Base-by-base conservation (phyloP, 169 alveolate genomes). In the Eimeria sp. region DNA sequence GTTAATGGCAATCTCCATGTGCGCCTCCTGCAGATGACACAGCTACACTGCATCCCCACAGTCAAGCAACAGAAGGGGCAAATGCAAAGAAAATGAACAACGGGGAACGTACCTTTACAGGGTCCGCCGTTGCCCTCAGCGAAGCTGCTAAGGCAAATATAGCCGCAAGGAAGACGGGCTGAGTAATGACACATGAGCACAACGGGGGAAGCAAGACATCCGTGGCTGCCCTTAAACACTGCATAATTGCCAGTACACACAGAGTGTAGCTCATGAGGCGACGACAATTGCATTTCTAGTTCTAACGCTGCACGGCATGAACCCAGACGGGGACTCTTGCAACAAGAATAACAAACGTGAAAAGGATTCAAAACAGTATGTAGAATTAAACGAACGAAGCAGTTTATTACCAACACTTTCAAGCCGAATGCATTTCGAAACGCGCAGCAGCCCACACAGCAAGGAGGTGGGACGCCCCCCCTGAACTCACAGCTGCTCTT, bases 1-100 rank as follows among this genome's bases (percentile, higher is more conserved):
- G 43, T 98, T 98, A 22, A 98, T 96, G 95, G 97, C 92, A 49
- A 98, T 94, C 73, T 98, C 99, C 97, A 98, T 75, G 95, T 97
- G 97, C n/a, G 98, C 99, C 86, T 86, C 75, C 95, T 86, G 93
- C 49, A 49, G 20, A 78, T 4, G 61, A 11, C 91, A 57, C 70
- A 49, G 54, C 54, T 11, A 73, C 1, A 11, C 27, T 13, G n/a
- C 45, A 25, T 22, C 88, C 49, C 88, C 57, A 45, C 13, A 11
- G 82, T 78, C 43, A 47, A 45, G 45, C 45, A 20, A 9, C 22
- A 25, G 10, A 7, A 6, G 9, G 49, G 49, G 25, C 51, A 20
- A 25, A 47, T 5, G 5, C 22, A 7, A 54, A 14, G 16, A 54
- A 11, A 54, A 54, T 3, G 61, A 11, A 54, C 25, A 0, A 30